Conservation (phyloP, 768 basidiomycete species). For the Gymnopilus junonius region DNA sequence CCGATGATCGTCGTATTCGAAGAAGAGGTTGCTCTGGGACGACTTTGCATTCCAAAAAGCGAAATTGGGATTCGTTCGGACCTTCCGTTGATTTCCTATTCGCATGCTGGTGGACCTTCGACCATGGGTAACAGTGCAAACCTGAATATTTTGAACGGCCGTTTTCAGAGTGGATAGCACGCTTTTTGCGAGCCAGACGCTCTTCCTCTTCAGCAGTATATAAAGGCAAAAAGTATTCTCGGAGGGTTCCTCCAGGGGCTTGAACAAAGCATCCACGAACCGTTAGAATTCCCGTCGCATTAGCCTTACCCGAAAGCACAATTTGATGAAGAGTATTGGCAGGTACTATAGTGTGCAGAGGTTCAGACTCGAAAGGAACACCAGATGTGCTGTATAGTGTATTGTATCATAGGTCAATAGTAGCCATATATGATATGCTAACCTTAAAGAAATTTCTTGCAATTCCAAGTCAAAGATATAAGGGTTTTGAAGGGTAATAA, state of each 20-base stretch:
- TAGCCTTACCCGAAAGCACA: slow-evolving; percentile 68
- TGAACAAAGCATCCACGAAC: slow-evolving; percentile 83
- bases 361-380: slow-evolving; percentile 68
- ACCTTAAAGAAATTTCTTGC: slow-evolving; percentile 84
- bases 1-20: slow-evolving; percentile 83
- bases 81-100: slow-evolving; percentile 28
- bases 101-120: slow-evolving; percentile 49
- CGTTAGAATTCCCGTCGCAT: slow-evolving; percentile 64
- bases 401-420: not conserved
- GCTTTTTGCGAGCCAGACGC: slow-evolving; percentile 56
- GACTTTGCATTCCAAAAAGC: slow-evolving; percentile 81
- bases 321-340: slow-evolving; percentile 77
- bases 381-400: slow-evolving; percentile 74
- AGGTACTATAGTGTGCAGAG: slow-evolving; percentile 68
- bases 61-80: slow-evolving; percentile 33
- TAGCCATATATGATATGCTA: slow-evolving; percentile 13
- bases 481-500: slow-evolving; percentile 87
- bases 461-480: slow-evolving; percentile 92
- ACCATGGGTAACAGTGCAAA: slow-evolving; percentile 71
- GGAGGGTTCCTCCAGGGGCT: slow-evolving; percentile 68
- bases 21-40: slow-evolving; percentile 88
- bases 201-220: slow-evolving; percentile 75
- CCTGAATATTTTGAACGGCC: slow-evolving; percentile 78
- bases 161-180: slow-evolving; percentile 64
- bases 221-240: slow-evolving; percentile 79